Evolutionary conservation across 805 yeast species (phyloP), one percentile per base, ranked within the genome.

Genomic region (Saccharomycopsis sp.): DNA sequence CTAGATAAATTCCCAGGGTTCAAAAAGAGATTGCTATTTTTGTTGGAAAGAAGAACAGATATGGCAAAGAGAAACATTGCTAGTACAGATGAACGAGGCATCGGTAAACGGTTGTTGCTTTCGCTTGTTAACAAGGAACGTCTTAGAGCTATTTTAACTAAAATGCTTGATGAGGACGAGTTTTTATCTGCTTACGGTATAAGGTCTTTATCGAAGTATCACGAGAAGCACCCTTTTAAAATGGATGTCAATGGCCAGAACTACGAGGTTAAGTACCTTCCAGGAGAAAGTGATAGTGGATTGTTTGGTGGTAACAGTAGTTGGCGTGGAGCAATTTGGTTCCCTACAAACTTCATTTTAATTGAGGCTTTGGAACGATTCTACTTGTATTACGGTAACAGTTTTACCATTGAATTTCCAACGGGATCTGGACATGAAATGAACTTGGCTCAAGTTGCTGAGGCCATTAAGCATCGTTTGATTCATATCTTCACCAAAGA

Each of bases 291-390:
- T 29, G 93, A 89, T 68, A 86, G 96, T 3, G 96, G 96, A 3
- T 81, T 92, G 82, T 91, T 91, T 78, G 97, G 97, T 55, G 97
- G 97, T 60, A 91, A 91, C 70, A 90, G 97, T 22, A 91, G 91
- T 72, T 91, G 97, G 97, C 80, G 97, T 71, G 97, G 97, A 1
- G 97, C 97, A 15, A 90, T 91, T 65, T 91, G 97, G 97, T 90
- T 91, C 78, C 96, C 97, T 20, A 89, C 89, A 12, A 91, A 87
- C 67, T 91, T 91, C 71, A 75, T 91, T 62, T 74, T 91, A 47
- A 89, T 91, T 59, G 97, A 91, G 74, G 83, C 96, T 0, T 75
- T 91, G 65, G 94, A 91, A 72, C 78, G 97, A 66, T 89, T 89
- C 71, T 89, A 85, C 70, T 75, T 91, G 67, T 91, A 90, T 75